Conservation (phyloP, 495 filamentous ascomycete species). For the Aspergillus nanangensis region DNA sequence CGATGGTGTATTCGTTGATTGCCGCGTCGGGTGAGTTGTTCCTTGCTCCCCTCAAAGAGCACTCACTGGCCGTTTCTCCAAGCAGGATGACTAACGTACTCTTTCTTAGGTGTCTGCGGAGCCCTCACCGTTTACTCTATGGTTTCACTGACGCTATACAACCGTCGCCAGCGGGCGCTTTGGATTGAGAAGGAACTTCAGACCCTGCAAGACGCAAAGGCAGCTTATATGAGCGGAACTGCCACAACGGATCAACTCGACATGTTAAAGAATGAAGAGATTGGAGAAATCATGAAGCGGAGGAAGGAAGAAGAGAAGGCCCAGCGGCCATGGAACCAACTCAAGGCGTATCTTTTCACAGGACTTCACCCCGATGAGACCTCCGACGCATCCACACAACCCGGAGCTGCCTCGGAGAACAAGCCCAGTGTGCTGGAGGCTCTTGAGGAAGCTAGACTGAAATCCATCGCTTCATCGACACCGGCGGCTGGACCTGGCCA, state of each 20-base stretch:
- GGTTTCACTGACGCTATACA: slow-evolving; percentile 82
- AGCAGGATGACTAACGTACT: background rate
- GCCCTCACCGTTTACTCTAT: slow-evolving; percentile 76
- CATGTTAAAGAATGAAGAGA: slow-evolving; percentile 57
- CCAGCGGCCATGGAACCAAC: slow-evolving; percentile 39
- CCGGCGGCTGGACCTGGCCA: slow-evolving; percentile 24
- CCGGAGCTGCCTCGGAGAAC: slow-evolving; percentile 9
- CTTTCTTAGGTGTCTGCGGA: slow-evolving; percentile 58
- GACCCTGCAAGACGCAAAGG: slow-evolving; percentile 52
- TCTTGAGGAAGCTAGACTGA: slow-evolving; percentile 13
- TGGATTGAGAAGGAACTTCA: slow-evolving; percentile 62
- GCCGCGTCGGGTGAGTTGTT: slow-evolving; percentile 65
- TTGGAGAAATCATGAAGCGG: slow-evolving; percentile 40
- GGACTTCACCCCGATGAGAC: slow-evolving; percentile 48
- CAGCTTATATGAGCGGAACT: slow-evolving; percentile 56
- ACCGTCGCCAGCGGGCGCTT: slow-evolving; percentile 64
- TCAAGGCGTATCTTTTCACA: slow-evolving; percentile 38
- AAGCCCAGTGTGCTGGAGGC: slow-evolving; percentile 28
- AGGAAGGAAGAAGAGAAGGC: slow-evolving; percentile 41
- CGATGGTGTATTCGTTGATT: slow-evolving; percentile 71
- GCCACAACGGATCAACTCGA: slow-evolving; percentile 51
- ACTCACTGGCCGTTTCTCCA: background rate
- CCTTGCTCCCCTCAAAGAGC: background rate
- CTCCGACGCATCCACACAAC: slow-evolving; percentile 15
- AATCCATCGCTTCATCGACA: too few species aligned